phyloP scores from a whole-genome alignment of 2,329 filamentous ascomycete species.

The Fusarium veterinarium region DNA sequence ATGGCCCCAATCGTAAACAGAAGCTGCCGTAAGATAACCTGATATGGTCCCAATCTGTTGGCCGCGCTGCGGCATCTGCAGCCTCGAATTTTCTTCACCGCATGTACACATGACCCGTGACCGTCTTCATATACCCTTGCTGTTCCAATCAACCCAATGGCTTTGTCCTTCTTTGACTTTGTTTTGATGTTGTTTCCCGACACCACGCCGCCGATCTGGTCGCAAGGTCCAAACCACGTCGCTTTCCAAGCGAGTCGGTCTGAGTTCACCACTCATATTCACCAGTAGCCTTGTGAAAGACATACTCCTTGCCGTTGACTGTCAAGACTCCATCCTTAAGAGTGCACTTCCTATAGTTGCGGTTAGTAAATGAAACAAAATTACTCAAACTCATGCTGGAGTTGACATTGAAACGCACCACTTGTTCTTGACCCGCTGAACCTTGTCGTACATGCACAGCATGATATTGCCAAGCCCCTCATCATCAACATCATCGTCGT shows the following conservation, averaged over 20 bases:
- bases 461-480: constrained; percentile 89
- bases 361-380: constrained; percentile 23
- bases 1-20: constrained; percentile 10
- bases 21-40: constrained; percentile 17
- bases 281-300: constrained; percentile 97
- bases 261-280: constrained; percentile 91
- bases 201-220: not conserved
- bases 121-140: constrained; percentile 10
- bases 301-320: constrained; percentile 93
- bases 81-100: constrained; percentile 18
- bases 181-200: constrained; percentile 23
- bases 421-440: constrained; percentile 99
- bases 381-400: not conserved
- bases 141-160: constrained; percentile 3
- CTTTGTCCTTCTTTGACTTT: constrained; percentile 1
- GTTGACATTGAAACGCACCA: constrained; percentile 64
- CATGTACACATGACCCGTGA: constrained; percentile 21
- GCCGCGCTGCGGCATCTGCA: constrained; percentile 31
- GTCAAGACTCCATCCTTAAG: constrained; percentile 96
- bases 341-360: constrained; percentile 82
- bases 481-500: constrained; percentile 88
- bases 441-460: constrained; percentile 99
- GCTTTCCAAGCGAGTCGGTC: not conserved
- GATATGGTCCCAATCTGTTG: constrained; percentile 41
- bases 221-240: constrained; percentile 7